Conservation (phyloP, 2,329 filamentous ascomycete species). For the Colletotrichum lentis region DNA sequence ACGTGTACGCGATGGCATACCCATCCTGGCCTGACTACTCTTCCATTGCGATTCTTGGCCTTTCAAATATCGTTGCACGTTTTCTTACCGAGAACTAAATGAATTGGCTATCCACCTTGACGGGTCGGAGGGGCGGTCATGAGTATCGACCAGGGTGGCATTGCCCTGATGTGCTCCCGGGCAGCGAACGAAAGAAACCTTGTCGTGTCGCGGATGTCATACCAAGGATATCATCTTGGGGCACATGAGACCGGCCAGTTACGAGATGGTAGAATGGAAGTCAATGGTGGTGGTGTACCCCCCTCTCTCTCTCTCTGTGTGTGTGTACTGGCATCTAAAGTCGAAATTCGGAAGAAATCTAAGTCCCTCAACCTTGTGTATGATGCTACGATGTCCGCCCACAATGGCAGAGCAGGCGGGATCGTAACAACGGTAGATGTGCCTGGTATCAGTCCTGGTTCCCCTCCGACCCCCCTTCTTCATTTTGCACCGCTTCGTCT, state of each 20-base stretch:
- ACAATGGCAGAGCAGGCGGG: conserved; percentile 13
- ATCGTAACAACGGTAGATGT: conserved; percentile 8
- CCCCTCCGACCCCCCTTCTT: background rate
- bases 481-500: background rate
- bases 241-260: conserved; percentile 7
- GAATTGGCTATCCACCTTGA: conserved; percentile 1
- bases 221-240: conserved; percentile 6
- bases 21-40: background rate
- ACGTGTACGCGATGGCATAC: background rate
- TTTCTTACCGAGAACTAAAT: conserved; percentile 16
- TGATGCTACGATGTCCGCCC: conserved; percentile 12
- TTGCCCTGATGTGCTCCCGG: background rate
- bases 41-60: background rate
- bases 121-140: background rate
- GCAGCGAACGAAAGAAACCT: background rate
- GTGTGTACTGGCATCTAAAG: background rate
- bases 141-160: conserved; percentile 1
- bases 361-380: conserved; percentile 6
- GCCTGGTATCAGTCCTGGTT: conserved; percentile 10
- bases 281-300: background rate
- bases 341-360: conserved; percentile 5
- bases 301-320: no score
- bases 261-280: background rate
- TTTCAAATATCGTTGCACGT: conserved; percentile 3
- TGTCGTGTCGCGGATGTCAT: conserved; percentile 1